A percentile compares a stretch with the other conserved stretches of the same genome.
Conservation (phyloP, 1,139 yeast species). For the Debaryomyces fabryi region DNA sequence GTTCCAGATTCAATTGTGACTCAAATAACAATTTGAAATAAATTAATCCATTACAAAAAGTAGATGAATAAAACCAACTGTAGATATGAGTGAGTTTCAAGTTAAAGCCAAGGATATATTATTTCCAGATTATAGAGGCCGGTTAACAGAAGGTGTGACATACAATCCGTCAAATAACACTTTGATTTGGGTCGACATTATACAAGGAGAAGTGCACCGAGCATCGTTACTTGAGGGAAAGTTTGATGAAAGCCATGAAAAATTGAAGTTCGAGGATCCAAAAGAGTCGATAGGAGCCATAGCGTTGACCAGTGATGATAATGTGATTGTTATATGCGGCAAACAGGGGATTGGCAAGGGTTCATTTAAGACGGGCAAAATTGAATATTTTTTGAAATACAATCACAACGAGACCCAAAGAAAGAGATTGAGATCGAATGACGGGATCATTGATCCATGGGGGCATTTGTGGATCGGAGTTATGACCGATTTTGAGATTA, state of each 20-base stretch:
- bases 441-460: conserved; percentile 69
- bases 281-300: conserved; percentile 62
- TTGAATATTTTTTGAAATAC: conserved; percentile 49
- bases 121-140: conserved; percentile 48
- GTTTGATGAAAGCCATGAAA: conserved; percentile 38
- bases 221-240: conserved; percentile 27
- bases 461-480: conserved; percentile 75
- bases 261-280: conserved; percentile 37
- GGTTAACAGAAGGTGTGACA: conserved; percentile 69
- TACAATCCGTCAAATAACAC: conserved; percentile 60
- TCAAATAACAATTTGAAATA: background rate
- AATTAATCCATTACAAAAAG: background rate
- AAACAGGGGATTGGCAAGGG: conserved; percentile 59
- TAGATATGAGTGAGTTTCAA: background rate
- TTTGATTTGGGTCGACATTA: conserved; percentile 72
- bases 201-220: conserved; percentile 58
- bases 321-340: conserved; percentile 51
- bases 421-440: conserved; percentile 62
- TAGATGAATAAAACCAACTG: background rate
- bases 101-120: conserved; percentile 24
- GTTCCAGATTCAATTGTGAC: background rate
- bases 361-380: conserved; percentile 38
- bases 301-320: conserved; percentile 54
- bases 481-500: conserved; percentile 59
- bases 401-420: conserved; percentile 34